Base-by-base conservation (phyloP, 331 rosid genomes). In the Dryas integrifolia region DNA sequence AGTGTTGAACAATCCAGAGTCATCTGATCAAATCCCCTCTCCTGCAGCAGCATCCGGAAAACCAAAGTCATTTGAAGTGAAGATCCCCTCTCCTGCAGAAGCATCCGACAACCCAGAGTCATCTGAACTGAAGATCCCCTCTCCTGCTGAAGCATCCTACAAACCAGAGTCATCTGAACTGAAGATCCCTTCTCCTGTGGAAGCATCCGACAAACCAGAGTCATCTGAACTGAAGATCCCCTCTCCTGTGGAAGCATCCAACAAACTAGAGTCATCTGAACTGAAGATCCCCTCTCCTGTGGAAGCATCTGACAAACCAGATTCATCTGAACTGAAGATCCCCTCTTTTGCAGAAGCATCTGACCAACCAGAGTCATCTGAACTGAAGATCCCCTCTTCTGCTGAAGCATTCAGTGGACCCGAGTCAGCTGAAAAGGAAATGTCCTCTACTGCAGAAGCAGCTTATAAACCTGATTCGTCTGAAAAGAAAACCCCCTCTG, bases 21-120 rank as follows among this genome's bases (percentile, higher is more conserved):
- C 69, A 69, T 69, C 58, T 30, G 65, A 49, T 3, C 77, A 70
- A 65, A 57, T 13, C 53, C 14, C 41, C 44, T 43, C 40, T 43
- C 68, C 75, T 14, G 48, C 68, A 2, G 83, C 74, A 77, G 78
- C 67, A 21, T 57, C 69, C 16, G 51, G 8, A 11, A 40, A 58
- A 65, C 56, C 58, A 64, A 66, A 44, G 55, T 65, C 69, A 46
- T 45, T 53, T 43, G 74, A 55, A 43, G 15, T 21, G 55, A 47
- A 21, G 74, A 13, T 43, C 9, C 45, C 44, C 21, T 56, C 69
- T 85, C 53, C 72, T 72, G 44, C 69, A 9, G 82, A 83, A 60
- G 83, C 65, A 44, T 44, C 48, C 9, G 9, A 44, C 48, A 44
- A 2, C 35, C 68, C 14, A n/a, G 68, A 63, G 50, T 63, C 68